These are phyloP conservation scores for Candida patagonica DNA, from an alignment of 805 yeast genomes.

Conservation along the genomic window DNA sequence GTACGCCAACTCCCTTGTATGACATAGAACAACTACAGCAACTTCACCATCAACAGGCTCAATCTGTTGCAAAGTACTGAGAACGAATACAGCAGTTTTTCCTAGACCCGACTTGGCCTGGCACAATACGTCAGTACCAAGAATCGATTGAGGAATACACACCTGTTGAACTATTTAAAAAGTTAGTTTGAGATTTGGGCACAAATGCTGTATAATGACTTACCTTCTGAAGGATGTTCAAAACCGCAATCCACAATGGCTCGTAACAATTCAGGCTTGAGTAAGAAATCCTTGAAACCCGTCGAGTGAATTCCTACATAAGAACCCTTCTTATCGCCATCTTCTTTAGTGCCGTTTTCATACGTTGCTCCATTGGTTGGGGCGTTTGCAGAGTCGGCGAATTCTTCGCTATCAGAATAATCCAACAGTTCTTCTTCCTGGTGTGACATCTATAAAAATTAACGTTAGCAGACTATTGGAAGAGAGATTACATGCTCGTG, in stretches of 20 bases:
- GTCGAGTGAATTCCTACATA: conserved; percentile 98
- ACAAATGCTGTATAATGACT: conserved; percentile 40
- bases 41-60: conserved; percentile 98
- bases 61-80: conserved; percentile 91
- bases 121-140: conserved; percentile 95
- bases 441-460: conserved; percentile 91
- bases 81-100: conserved; percentile 95
- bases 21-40: conserved; percentile 89
- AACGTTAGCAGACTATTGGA: too few species aligned
- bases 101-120: conserved; percentile 99
- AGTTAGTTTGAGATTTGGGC: too few species aligned
- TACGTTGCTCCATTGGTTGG: conserved; percentile 26
- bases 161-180: conserved; percentile 92
- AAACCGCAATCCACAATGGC: conserved; percentile 99
- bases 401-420: conserved; percentile 97
- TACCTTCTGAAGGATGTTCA: conserved; percentile 98
- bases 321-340: conserved; percentile 78
- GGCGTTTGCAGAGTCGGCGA: conserved; percentile 39
- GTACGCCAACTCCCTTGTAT: conserved; percentile 97
- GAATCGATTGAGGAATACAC: conserved; percentile 94
- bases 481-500: too few species aligned
- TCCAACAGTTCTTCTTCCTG: conserved; percentile 99
- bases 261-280: conserved; percentile 93
- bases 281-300: conserved; percentile 93
- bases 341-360: conserved; percentile 31